A percentile compares a stretch with the other conserved stretches of the same genome.
Evolutionary conservation across 1,284 basidiomycete genomes (phyloP).

Genomic region (Fomitopsis schrenkii): DNA sequence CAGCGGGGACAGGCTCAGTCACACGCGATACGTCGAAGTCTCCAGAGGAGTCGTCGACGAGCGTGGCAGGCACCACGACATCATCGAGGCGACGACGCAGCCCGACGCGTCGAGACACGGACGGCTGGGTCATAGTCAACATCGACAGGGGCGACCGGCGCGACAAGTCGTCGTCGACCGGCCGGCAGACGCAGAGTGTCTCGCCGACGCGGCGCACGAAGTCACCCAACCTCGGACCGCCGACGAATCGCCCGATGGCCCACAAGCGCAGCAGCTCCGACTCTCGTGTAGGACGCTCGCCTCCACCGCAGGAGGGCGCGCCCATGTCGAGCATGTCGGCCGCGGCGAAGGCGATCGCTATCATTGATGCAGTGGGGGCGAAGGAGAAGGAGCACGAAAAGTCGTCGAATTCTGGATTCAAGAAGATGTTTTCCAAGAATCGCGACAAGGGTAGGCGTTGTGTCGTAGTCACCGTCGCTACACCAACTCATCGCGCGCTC

Average conservation of each 20-base stretch:
- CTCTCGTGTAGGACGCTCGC: conserved; percentile 16
- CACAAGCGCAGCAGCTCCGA: conserved; percentile 25
- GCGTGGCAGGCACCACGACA: not conserved
- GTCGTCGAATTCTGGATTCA: conserved; percentile 21
- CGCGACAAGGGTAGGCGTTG: conserved; percentile 11
- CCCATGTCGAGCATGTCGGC: conserved; percentile 34
- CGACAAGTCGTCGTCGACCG: conserved; percentile 10
- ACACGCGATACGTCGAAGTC: conserved; percentile 11
- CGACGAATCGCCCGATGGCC: conserved; percentile 7
- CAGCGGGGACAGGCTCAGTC: not conserved
- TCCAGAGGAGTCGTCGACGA: conserved; percentile 5
- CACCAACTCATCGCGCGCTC: not conserved
- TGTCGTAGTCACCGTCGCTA: not conserved
- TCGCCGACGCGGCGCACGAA: conserved; percentile 6
- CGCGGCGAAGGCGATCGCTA: conserved; percentile 55
- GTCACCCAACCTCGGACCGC: not conserved
- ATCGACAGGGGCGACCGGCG: conserved; percentile 37
- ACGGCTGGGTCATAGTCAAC: conserved; percentile 63
- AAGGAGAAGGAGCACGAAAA: conserved; percentile 34
- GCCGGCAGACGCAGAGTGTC: conserved; percentile 4
- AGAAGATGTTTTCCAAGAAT: conserved; percentile 18
- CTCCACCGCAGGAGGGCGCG: conserved; percentile 4
- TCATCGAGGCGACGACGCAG: conserved; percentile 6
- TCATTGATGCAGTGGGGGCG: conserved; percentile 52
- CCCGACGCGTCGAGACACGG: conserved; percentile 19